Percentiles rank a stretch among this genome's conserved stretches.
These are phyloP conservation scores for Mucor sp. DNA, from an alignment of 371 early-diverging fungal species.

Conservation along the genomic window DNA sequence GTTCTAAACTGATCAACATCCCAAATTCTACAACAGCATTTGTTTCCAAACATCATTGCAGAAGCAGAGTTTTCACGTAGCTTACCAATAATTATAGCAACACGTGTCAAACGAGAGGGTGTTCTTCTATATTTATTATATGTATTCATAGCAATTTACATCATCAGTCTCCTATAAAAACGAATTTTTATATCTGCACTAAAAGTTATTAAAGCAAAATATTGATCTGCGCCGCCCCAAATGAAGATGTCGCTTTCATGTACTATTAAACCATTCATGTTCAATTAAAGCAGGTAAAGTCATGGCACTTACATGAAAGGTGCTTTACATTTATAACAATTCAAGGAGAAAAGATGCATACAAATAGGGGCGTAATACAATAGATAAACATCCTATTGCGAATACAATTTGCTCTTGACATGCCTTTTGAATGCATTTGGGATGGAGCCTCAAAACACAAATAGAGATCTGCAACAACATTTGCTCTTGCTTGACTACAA, in stretches of 20 bases:
- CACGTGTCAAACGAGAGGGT: neutral
- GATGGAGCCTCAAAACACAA: neutral
- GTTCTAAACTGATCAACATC: no score
- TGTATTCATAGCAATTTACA: neutral
- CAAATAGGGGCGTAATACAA: neutral
- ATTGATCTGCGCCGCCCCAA: neutral
- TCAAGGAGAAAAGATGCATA: neutral
- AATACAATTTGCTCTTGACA: neutral
- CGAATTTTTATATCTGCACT: neutral
- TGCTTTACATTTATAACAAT: neutral
- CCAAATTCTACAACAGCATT: neutral
- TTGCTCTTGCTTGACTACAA: neutral
- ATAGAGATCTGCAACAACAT: neutral
- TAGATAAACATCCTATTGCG: neutral
- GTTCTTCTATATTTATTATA: neutral
- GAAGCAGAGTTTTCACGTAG: neutral
- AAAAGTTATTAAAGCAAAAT: neutral
- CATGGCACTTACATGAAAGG: neutral
- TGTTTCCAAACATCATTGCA: neutral
- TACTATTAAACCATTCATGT: neutral
- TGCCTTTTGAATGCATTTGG: neutral
- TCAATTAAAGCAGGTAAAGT: neutral
- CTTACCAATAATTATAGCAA: neutral
- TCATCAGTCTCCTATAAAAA: neutral
- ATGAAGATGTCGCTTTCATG: neutral